Conservation (phyloP, 768 basidiomycete genomes). For the Tylopilus vinaceipallidus region DNA sequence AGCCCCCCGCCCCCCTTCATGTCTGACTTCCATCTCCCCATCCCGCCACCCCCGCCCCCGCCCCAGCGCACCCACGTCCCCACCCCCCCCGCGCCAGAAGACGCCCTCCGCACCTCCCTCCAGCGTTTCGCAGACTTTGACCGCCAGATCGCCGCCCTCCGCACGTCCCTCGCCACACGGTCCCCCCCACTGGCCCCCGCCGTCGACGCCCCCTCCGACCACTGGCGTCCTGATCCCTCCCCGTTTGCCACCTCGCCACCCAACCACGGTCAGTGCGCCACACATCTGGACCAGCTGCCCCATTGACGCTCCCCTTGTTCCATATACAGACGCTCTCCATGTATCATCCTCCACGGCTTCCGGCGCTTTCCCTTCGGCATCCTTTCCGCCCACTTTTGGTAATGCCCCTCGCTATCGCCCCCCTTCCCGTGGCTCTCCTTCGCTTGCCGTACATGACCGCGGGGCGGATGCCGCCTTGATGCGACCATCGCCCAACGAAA, state of each 20-base stretch:
- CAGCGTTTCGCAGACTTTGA: slow-evolving; percentile 57
- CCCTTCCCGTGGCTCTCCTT: slow-evolving; percentile 8
- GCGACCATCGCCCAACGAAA: slow-evolving; percentile 17
- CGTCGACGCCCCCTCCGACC: slow-evolving; percentile 13
- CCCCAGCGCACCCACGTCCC: slow-evolving; percentile 13
- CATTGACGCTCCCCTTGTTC: slow-evolving; percentile 9
- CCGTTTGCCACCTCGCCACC: too few species aligned
- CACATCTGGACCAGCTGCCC: slow-evolving; percentile 6
- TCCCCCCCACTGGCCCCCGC: slow-evolving; percentile 29
- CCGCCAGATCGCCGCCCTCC: slow-evolving; percentile 48
- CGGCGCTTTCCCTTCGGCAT: slow-evolving; percentile 15
- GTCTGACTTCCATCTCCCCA: slow-evolving; percentile 37
- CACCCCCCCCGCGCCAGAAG: slow-evolving; percentile 27
- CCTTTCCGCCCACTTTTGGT: slow-evolving; percentile 21
- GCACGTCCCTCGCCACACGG: slow-evolving; percentile 36
- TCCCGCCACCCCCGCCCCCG: slow-evolving; percentile 15
- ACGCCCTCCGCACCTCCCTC: slow-evolving; percentile 42
- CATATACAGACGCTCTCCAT: slow-evolving; percentile 12
- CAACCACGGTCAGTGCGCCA: slow-evolving; percentile 23
- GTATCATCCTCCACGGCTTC: slow-evolving; percentile 11
- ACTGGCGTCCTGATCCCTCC: slow-evolving; percentile 19
- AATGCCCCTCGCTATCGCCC: slow-evolving; percentile 21
- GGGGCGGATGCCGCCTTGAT: slow-evolving; percentile 18
- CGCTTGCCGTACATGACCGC: slow-evolving; percentile 15
- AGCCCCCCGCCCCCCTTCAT: too few species aligned